Percentiles rank a stretch among this genome's conserved stretches.
Conservation (phyloP, 2,329 filamentous ascomycete species). For the Cladophialophora immunda region DNA sequence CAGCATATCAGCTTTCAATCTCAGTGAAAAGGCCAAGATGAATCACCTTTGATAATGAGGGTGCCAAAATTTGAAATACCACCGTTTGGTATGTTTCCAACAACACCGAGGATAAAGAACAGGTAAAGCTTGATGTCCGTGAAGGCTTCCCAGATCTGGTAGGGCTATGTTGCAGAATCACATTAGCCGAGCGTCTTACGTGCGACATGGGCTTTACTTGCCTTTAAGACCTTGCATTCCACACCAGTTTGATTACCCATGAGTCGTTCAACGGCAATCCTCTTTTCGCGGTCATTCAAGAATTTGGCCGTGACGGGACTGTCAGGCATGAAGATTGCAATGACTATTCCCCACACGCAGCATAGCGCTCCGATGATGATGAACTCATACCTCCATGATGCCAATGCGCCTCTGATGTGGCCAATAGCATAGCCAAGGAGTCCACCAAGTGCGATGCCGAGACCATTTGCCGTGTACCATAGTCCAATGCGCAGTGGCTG, state of each 20-base stretch:
- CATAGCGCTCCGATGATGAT: constrained; percentile 69
- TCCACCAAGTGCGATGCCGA: constrained; percentile 62
- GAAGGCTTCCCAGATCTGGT: constrained; percentile 65
- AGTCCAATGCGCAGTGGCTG: constrained; percentile 68
- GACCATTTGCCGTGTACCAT: constrained; percentile 60
- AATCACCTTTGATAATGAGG: constrained; percentile 58
- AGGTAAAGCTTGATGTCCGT: constrained; percentile 67
- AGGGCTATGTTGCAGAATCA: constrained; percentile 42
- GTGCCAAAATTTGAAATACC: constrained; percentile 68
- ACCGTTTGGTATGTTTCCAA: constrained; percentile 64
- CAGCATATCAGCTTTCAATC: not conserved
- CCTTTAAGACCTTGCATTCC: constrained; percentile 64
- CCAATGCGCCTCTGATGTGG: constrained; percentile 58
- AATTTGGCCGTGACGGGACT: constrained; percentile 64
- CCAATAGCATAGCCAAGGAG: constrained; percentile 45
- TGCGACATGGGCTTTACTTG: not conserved
- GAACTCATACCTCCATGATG: constrained; percentile 74
- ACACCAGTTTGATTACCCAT: constrained; percentile 67
- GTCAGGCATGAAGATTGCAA: constrained; percentile 66
- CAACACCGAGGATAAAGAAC: constrained; percentile 61
- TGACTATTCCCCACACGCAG: constrained; percentile 66
- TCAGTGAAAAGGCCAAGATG: not conserved
- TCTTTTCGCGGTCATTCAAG: constrained; percentile 60
- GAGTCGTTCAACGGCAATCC: constrained; percentile 64
- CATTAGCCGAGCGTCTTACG: not conserved